phyloP scores from a whole-genome alignment of 225 moss, liverwort and hornwort genomes.

The Asterella californica region DNA sequence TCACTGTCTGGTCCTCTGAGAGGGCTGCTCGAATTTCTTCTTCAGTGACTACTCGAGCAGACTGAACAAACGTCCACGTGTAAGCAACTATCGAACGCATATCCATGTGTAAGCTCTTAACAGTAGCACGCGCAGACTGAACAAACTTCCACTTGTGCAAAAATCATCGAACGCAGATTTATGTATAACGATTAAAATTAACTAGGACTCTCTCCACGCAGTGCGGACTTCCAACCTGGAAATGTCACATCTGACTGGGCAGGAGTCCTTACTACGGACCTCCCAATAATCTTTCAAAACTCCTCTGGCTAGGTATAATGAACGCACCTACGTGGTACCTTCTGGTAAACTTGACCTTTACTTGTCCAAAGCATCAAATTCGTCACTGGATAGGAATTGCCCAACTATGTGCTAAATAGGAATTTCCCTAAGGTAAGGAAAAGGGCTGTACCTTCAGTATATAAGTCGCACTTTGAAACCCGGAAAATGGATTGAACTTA shows the following conservation, averaged over 20 bases:
- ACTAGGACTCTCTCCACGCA: neutral
- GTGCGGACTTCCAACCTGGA: neutral
- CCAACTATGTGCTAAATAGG: neutral
- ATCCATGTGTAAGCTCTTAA: neutral
- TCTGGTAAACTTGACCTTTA: too few species aligned
- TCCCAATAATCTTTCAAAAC: too few species aligned
- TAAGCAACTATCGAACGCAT: neutral
- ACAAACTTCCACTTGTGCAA: neutral
- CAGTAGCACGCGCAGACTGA: neutral
- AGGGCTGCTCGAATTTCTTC: slow-evolving; percentile 40
- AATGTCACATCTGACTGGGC: too few species aligned
- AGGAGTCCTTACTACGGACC: too few species aligned
- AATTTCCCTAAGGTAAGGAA: neutral
- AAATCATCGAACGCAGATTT: too few species aligned
- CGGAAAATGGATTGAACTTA: slow-evolving; percentile 57
- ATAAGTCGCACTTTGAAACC: slow-evolving; percentile 53
- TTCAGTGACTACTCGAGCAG: slow-evolving; percentile 41
- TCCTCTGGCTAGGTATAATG: too few species aligned
- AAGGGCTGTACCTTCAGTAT: slow-evolving; percentile 43
- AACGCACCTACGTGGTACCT: too few species aligned
- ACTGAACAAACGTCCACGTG: slow-evolving; percentile 21
- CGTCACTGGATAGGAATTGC: neutral
- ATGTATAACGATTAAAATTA: neutral
- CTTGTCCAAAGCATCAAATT: too few species aligned
- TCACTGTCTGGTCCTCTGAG: slow-evolving; percentile 32